phyloP scores from a whole-genome alignment of 768 basidiomycete genomes.

The Pisolithus tinctorius region DNA sequence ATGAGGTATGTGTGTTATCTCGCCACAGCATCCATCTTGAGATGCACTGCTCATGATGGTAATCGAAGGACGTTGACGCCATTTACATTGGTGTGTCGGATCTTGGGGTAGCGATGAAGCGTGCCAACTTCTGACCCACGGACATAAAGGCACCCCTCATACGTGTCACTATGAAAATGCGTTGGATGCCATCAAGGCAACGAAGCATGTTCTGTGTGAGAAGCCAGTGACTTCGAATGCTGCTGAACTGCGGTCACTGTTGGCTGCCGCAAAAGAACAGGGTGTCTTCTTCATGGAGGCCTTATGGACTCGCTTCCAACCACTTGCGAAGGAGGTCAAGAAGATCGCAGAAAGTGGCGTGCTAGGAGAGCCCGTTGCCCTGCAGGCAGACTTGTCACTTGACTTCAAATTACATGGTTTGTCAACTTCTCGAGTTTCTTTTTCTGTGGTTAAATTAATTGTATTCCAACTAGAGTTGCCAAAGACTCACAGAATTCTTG shows the following conservation, averaged over 20 bases:
- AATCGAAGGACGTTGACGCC: slow-evolving; percentile 56
- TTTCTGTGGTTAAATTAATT: background rate
- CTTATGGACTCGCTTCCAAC: slow-evolving; percentile 82
- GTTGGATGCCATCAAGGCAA: slow-evolving; percentile 65
- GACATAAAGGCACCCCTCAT: slow-evolving; percentile 66
- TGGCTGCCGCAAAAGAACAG: slow-evolving; percentile 67
- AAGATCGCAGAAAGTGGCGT: slow-evolving; percentile 52
- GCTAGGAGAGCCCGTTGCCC: slow-evolving; percentile 59
- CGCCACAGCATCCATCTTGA: background rate
- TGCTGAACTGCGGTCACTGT: slow-evolving; percentile 67
- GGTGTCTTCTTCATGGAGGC: slow-evolving; percentile 91
- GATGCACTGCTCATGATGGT: background rate
- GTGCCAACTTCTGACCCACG: slow-evolving; percentile 1
- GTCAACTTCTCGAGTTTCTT: slow-evolving; percentile 3
- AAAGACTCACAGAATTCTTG: slow-evolving; percentile 65
- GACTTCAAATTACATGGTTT: slow-evolving; percentile 62
- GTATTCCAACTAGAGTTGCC: slow-evolving; percentile 44
- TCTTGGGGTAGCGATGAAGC: background rate
- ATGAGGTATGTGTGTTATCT: slow-evolving; percentile 41
- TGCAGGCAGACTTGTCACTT: slow-evolving; percentile 73
- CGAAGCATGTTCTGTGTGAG: slow-evolving; percentile 85
- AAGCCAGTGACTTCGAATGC: slow-evolving; percentile 80
- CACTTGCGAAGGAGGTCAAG: slow-evolving; percentile 58
- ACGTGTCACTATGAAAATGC: slow-evolving; percentile 77
- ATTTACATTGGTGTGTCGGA: slow-evolving; percentile 55